Percentiles rank a stretch among this genome's conserved stretches.
phyloP scores from a whole-genome alignment of 2,329 filamentous ascomycete species.

The Fusarium udum region DNA sequence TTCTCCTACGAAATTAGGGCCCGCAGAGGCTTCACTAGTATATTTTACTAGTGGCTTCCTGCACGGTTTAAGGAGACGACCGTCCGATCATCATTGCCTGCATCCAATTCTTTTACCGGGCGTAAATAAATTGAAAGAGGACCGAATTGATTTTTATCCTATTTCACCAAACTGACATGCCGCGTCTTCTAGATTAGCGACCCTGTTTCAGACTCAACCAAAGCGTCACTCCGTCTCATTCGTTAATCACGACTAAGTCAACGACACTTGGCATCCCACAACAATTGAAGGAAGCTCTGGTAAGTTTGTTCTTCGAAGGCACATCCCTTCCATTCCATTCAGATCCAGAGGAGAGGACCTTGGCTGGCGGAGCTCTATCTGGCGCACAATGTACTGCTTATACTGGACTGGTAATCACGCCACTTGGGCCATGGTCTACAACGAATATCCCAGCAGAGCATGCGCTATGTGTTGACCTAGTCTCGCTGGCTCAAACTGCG shows the following conservation, averaged over 20 bases:
- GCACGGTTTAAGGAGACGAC: constrained; percentile 12
- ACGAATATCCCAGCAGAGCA: constrained; percentile 37
- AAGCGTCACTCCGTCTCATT: not conserved
- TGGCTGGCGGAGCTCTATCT: not conserved
- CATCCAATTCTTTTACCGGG: not conserved
- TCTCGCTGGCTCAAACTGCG: not conserved
- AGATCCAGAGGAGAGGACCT: constrained; percentile 13
- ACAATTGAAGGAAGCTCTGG: constrained; percentile 20
- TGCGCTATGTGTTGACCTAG: not conserved
- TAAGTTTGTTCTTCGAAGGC: constrained; percentile 28
- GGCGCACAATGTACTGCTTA: constrained; percentile 30
- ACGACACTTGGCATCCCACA: constrained; percentile 14
- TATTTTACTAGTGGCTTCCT: constrained; percentile 19
- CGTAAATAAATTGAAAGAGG: constrained; percentile 11
- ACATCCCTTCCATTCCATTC: constrained; percentile 30
- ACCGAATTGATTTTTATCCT: constrained; percentile 14
- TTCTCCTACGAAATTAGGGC: constrained; percentile 35
- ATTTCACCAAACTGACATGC: constrained; percentile 26
- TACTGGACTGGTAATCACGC: constrained; percentile 39
- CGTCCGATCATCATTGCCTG: constrained; percentile 9
- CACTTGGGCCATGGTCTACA: constrained; percentile 29
- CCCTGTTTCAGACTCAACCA: not conserved
- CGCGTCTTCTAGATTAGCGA: constrained; percentile 16
- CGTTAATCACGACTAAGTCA: constrained; percentile 9
- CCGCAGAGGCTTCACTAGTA: constrained; percentile 36